Evolutionary conservation across 2,329 filamentous ascomycete genomes (phyloP), one percentile per base, ranked within the genome.

Genomic region (Trichoderma pleuroti): DNA sequence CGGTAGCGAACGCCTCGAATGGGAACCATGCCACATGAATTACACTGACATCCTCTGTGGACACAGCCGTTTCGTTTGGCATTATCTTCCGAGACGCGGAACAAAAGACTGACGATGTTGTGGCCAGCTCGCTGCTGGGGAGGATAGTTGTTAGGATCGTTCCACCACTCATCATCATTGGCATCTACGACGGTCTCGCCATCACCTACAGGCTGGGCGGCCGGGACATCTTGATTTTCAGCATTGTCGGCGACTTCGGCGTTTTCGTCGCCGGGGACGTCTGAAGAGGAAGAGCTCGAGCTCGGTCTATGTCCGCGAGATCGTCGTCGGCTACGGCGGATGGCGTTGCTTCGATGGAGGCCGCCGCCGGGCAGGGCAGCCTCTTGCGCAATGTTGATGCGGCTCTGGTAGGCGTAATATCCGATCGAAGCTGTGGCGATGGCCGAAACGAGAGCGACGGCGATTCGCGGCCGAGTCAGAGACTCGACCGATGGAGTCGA

Each of bases 1-100:
- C 94, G 92, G 83, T 97, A 99, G 70, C 96, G 89, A 72, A 97
- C 92, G 18, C 96, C 96, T 66, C 93, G 91, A 72, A 99, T 98
- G 14, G 96, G 95, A 63, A 93, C 90, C 76, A 92, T 90, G 69
- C 92, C 92, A 76, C 96, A 99, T 63, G 90, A 90, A 79, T 98
- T 97, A 79, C 96, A 99, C 46, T 91, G 92, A 72, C 97, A 97
- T 14, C 96, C 95, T 14, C 95, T 88, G 79, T 99, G 96, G 26
- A 98, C 91, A 77, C 96, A 97, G 24, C 93, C 92, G 78, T 96
- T 95, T 65, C 93, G 87, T 70, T 91, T 89, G 1, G 94, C 93
- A 78, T 97, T 94, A 74, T 98, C 94, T 80, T 98, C 94, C 0
- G 94, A 97, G 60, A 98, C 97, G 71, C 94, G 89, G 78, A 97